A percentile compares a stretch with the other conserved stretches of the same genome.
Evolutionary conservation across 2,329 filamentous ascomycete species (phyloP).

Genomic region (Xylariaceae sp.): DNA sequence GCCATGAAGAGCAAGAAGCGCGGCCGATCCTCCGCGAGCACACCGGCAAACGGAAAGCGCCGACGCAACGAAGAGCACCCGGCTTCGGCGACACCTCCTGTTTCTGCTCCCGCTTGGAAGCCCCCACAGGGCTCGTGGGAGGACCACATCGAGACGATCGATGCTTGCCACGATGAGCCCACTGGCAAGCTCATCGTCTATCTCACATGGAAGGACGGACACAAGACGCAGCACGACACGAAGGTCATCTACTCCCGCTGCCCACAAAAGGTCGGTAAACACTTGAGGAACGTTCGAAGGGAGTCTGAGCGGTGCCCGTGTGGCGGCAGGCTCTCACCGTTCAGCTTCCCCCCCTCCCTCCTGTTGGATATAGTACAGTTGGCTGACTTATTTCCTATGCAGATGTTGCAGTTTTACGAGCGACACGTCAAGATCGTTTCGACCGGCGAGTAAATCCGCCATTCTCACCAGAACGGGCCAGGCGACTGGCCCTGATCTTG

Average conservation of each 20-base stretch:
- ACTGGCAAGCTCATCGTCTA: constrained; percentile 59
- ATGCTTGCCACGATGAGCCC: constrained; percentile 64
- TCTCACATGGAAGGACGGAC: constrained; percentile 66
- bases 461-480: too few species aligned
- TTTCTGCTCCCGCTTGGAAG: constrained; percentile 46
- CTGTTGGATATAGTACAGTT: neutral
- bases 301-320: neutral
- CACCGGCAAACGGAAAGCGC: constrained; percentile 41
- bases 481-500: too few species aligned
- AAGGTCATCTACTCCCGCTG: constrained; percentile 66
- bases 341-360: neutral
- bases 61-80: constrained; percentile 48
- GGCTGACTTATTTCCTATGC: constrained; percentile 4
- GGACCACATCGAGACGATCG: constrained; percentile 62
- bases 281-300: neutral
- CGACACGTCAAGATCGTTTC: constrained; percentile 51
- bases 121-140: constrained; percentile 75
- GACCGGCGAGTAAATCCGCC: constrained; percentile 18
- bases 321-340: too few species aligned
- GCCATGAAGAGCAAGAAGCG: constrained; percentile 55
- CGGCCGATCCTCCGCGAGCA: constrained; percentile 41
- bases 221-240: constrained; percentile 69
- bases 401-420: constrained; percentile 59
- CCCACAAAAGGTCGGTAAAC: constrained; percentile 61
- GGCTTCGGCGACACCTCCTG: constrained; percentile 43